Evolutionary conservation across 345 rosid genomes (phyloP), one percentile per base, ranked within the genome.

Genomic region (Acer negundo): DNA sequence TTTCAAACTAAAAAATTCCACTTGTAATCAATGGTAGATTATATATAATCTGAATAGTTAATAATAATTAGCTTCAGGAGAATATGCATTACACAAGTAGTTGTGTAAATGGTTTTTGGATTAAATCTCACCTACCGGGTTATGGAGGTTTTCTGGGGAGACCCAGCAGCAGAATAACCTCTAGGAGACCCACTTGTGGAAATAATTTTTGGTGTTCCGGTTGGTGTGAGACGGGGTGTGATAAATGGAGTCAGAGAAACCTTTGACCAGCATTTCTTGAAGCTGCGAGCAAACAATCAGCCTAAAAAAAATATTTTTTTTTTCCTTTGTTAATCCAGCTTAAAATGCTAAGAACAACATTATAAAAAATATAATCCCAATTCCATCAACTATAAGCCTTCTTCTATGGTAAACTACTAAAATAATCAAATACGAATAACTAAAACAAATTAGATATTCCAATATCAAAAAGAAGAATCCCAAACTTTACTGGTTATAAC

Each of bases 161-260:
- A 87, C 31, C 83, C 90, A 70, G 87, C 84, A 69, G 90, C 77
- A 80, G 97, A 93, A 85, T 87, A 92, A 80, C 88, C 87, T 82
- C 86, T 86, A 31, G 95, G 97, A 67, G 98, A 92, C 3, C 69
- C 97, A 82, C 66, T 82, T 22, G 90, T 79, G 26, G 98, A 90
- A 67, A 86, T 74, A 11, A 87, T 71, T 84, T 92, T 92, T 38
- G 99, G 98, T 47, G 98, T 93, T 79, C 83, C 93, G 19, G 88
- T 86, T 61, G 99, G 97, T 62, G 95, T 96, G 53, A 90, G 90
- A 68, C 90, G 85, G 1, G 99, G 97, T 31, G 97, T 85, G 78
- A 90, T 88, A 82, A 90, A 93, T 35, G 94, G 98, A 81, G 96
- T 90, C 62, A 92, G 77, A 71, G 92, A 89, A 78, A 86, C 83